Evolutionary conservation across 768 basidiomycete species (phyloP).

Genomic region (Chalciporus piperatus): DNA sequence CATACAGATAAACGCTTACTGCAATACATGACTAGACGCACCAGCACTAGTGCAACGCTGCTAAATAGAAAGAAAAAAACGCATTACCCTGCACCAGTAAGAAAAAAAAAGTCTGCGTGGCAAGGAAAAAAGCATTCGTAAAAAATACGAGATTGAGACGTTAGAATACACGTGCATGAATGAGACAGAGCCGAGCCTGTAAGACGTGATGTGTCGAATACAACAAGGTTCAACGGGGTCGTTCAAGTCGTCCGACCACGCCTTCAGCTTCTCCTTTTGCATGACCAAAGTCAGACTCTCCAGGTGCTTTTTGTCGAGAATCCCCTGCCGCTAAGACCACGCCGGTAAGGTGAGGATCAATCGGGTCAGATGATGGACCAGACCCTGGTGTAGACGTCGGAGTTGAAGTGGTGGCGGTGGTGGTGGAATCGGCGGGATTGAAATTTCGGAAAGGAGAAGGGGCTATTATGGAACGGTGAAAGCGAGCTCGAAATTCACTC

Average conservation of each 20-base stretch:
- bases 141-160: not conserved
- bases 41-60: not conserved
- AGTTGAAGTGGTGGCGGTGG: slow-evolving; percentile 32
- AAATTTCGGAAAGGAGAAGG: slow-evolving; percentile 56
- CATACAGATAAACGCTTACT: not conserved
- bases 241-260: slow-evolving; percentile 19
- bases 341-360: slow-evolving; percentile 30
- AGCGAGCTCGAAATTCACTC: slow-evolving; percentile 64
- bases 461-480: slow-evolving; percentile 57
- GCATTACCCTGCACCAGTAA: not conserved
- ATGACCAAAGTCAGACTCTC: slow-evolving; percentile 25
- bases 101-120: not conserved
- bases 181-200: not conserved
- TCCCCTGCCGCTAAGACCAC: slow-evolving; percentile 26
- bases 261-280: slow-evolving; percentile 21
- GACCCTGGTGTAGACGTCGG: slow-evolving; percentile 35
- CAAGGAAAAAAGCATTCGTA: not conserved
- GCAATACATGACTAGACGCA: not conserved
- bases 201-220: not conserved
- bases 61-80: not conserved
- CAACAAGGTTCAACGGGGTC: no score
- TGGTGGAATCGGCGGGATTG: slow-evolving; percentile 27
- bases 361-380: slow-evolving; percentile 31
- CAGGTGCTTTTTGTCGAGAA: slow-evolving; percentile 21
- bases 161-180: not conserved